phyloP scores from a whole-genome alignment of 306 rosid species.

The Vigna mungo region DNA sequence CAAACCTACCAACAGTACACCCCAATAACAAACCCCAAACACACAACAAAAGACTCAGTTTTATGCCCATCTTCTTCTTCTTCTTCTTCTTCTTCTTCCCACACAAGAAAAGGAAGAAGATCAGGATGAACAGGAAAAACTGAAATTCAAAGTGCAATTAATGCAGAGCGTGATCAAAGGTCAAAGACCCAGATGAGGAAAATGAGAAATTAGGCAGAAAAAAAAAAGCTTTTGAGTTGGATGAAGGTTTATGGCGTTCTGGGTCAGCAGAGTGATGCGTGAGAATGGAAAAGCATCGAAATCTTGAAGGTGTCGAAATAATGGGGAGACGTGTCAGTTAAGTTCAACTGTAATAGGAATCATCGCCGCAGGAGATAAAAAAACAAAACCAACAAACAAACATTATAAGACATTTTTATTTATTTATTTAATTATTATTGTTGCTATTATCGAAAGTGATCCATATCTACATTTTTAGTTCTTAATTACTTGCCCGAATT shows the following conservation, averaged over 20 bases:
- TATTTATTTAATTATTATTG: not conserved
- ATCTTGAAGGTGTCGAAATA: conserved; percentile 39
- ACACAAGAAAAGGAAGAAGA: conserved; percentile 26
- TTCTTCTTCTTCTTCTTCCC: not conserved
- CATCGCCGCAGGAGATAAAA: conserved; percentile 23
- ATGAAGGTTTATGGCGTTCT: conserved; percentile 33
- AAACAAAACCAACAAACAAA: not conserved
- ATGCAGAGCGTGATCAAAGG: not conserved
- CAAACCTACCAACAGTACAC: conserved; percentile 72
- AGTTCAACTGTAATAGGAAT: conserved; percentile 44
- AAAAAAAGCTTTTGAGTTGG: conserved; percentile 16
- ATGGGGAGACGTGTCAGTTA: conserved; percentile 39
- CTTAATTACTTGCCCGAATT: too few relatives aligned
- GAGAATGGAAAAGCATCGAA: conserved; percentile 18
- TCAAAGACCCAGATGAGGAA: conserved; percentile 50
- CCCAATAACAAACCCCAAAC: conserved; percentile 64
- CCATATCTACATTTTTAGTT: too few relatives aligned
- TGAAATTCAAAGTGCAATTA: conserved; percentile 36
- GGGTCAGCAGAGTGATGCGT: conserved; percentile 40
- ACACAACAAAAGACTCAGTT: conserved; percentile 49
- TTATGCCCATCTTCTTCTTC: conserved; percentile 48
- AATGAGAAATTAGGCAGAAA: conserved; percentile 12
- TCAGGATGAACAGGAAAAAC: conserved; percentile 31
- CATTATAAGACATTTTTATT: not conserved
- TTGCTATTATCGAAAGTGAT: too few relatives aligned